These are phyloP conservation scores for Tetrapisispora namnaoensis DNA, from an alignment of 805 yeast species.

Conservation along the genomic window DNA sequence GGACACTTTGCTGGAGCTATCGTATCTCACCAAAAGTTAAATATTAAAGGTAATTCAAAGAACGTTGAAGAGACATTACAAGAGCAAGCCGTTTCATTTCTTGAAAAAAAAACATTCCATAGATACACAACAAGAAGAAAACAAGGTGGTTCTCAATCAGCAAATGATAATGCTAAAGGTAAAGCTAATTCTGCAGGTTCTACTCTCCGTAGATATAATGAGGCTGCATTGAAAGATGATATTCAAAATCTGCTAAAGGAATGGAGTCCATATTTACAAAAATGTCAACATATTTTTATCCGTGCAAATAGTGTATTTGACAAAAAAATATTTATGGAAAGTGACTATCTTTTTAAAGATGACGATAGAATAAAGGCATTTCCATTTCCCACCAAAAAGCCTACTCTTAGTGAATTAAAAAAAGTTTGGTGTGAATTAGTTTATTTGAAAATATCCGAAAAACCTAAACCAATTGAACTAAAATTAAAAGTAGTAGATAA, in stretches of 20 bases:
- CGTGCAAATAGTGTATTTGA: slow-evolving; percentile 72
- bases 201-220: slow-evolving; percentile 78
- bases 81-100: slow-evolving; percentile 53
- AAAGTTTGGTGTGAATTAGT: slow-evolving; percentile 76
- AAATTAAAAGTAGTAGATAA: slow-evolving; percentile 14
- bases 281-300: slow-evolving; percentile 63
- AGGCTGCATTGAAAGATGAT: slow-evolving; percentile 69
- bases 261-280: slow-evolving; percentile 54
- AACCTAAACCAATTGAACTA: slow-evolving; percentile 41
- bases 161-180: slow-evolving; percentile 85
- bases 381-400: slow-evolving; percentile 86
- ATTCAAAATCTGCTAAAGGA: slow-evolving; percentile 53
- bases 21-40: slow-evolving; percentile 56
- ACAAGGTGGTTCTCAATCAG: slow-evolving; percentile 95
- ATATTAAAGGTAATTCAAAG: slow-evolving; percentile 46
- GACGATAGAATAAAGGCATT: slow-evolving; percentile 60
- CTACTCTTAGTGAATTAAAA: slow-evolving; percentile 71
- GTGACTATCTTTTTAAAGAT: slow-evolving; percentile 38
- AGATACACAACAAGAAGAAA: slow-evolving; percentile 92
- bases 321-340: slow-evolving; percentile 53
- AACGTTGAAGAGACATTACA: slow-evolving; percentile 39
- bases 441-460: slow-evolving; percentile 42
- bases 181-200: slow-evolving; percentile 97
- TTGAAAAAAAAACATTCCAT: slow-evolving; percentile 80
- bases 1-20: slow-evolving; percentile 98